Evolutionary conservation across 1,284 basidiomycete genomes (phyloP), one percentile per base, ranked within the genome.

Genomic region (Papiliotrema terrestris): DNA sequence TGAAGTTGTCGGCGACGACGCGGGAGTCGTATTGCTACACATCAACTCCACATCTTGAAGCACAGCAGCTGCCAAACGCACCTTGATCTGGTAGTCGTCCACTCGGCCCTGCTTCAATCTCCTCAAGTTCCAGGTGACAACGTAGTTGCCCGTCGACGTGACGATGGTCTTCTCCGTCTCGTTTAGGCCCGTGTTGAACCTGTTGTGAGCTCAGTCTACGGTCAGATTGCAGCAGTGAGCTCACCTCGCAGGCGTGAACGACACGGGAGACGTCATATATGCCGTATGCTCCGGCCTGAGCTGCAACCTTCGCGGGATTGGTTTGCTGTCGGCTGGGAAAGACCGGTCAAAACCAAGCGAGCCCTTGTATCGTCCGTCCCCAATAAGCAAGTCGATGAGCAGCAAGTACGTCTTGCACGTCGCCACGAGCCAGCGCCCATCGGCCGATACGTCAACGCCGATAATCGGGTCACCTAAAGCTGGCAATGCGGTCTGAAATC

Each of bases 1-100:
- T 90, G 84, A 97, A 97, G 78, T 88, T 91, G 75, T 97, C 94
- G 60, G 95, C 92, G 0, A 98, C 92, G 57, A 98, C 93, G 49
- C 84, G 82, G 65, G 96, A 93, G 67, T 94, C 89, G 71, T 96
- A 95, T 65, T 83, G 84, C 67, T 69, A 67, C 43, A 63, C 3
- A 29, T 43, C 20, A 39, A 15, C 15, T 32, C 54, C 61, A 68
- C 51, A 44, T 57, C 35, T 39, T 41, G 53, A 38, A 38, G 57
- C 51, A 22, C 26, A 23, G 52, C 20, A 25, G 3, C 38, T 17
- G 19, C 14, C 20, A 14, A 39, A 23, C 56, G 58, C 45, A 89
- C 88, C 83, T 95, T 95, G 80, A 98, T 94, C 68, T 95, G 91
- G 71, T 98, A 98, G 72, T 88, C 88, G 75, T 94, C 89, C 43